Conservation (phyloP, 495 filamentous ascomycete species). For the Penicillium diatomitis region DNA sequence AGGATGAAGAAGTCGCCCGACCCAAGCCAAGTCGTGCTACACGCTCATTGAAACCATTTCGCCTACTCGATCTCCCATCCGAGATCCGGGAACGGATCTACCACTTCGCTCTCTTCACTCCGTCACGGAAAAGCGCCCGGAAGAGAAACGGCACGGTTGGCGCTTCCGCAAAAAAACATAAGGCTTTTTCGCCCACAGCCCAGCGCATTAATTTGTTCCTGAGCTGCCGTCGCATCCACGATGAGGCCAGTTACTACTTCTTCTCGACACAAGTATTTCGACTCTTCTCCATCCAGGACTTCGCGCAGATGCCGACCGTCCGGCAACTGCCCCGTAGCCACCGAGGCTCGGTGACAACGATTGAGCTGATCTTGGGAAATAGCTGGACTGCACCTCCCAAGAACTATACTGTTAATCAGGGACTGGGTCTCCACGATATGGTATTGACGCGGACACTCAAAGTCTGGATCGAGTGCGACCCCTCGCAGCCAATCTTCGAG, state of each 20-base stretch:
- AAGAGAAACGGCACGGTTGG: conserved; percentile 47
- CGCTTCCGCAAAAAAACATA: conserved; percentile 65
- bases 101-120: conserved; percentile 47
- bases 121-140: conserved; percentile 20
- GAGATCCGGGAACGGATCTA: conserved; percentile 72
- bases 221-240: conserved; percentile 53
- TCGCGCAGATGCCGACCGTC: conserved; percentile 50
- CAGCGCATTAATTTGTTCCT: conserved; percentile 53
- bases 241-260: conserved; percentile 65
- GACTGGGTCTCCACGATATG: conserved; percentile 59
- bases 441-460: conserved; percentile 51
- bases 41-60: conserved; percentile 39
- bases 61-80: conserved; percentile 66
- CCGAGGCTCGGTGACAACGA: conserved; percentile 52
- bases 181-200: conserved; percentile 36
- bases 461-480: conserved; percentile 73
- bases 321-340: conserved; percentile 46
- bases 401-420: conserved; percentile 59
- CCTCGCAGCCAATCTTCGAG: conserved; percentile 60
- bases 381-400: conserved; percentile 69
- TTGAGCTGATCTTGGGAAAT: conserved; percentile 72
- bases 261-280: conserved; percentile 70
- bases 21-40: conserved; percentile 1
- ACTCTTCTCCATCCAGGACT: conserved; percentile 64
- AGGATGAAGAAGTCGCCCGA: conserved; percentile 4